A percentile compares a stretch with the other conserved stretches of the same genome.
These are phyloP conservation scores for Dactylis glomerata DNA, from an alignment of 176 grass and related monocot genomes.

Conservation along the genomic window DNA sequence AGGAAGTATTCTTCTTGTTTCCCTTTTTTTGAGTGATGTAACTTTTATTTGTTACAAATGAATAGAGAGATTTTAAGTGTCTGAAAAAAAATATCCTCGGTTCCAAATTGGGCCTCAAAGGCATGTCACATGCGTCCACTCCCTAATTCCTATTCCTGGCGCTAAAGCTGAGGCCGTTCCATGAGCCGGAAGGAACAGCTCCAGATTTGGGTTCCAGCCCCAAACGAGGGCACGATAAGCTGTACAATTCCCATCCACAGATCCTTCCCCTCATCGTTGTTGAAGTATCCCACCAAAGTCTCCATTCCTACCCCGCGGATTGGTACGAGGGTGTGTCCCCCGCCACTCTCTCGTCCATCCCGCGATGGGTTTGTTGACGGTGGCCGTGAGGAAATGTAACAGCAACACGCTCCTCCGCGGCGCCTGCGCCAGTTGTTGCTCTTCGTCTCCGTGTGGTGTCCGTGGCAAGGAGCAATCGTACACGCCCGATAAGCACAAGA, in stretches of 20 bases:
- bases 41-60: no score
- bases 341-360: slow-evolving; percentile 49
- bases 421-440: slow-evolving; percentile 10
- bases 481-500: slow-evolving; percentile 35
- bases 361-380: slow-evolving; percentile 37
- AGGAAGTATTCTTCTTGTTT: no score
- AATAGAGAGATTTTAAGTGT: no score
- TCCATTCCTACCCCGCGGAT: slow-evolving; percentile 2
- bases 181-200: not conserved
- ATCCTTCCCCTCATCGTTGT: not conserved
- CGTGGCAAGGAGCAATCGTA: slow-evolving; percentile 28
- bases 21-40: no score
- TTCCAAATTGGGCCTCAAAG: not conserved
- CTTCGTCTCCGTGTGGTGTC: slow-evolving; percentile 10
- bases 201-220: slow-evolving; percentile 24
- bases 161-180: not conserved
- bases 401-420: slow-evolving; percentile 32
- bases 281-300: slow-evolving; percentile 39
- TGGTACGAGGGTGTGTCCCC: slow-evolving; percentile 32
- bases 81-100: not conserved
- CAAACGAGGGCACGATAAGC: not conserved
- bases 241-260: slow-evolving; percentile 31
- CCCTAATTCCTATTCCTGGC: not conserved
- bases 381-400: slow-evolving; percentile 41
- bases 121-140: not conserved